Conservation (phyloP, 208 protist species). For the Acanthamoeba castellanii region DNA sequence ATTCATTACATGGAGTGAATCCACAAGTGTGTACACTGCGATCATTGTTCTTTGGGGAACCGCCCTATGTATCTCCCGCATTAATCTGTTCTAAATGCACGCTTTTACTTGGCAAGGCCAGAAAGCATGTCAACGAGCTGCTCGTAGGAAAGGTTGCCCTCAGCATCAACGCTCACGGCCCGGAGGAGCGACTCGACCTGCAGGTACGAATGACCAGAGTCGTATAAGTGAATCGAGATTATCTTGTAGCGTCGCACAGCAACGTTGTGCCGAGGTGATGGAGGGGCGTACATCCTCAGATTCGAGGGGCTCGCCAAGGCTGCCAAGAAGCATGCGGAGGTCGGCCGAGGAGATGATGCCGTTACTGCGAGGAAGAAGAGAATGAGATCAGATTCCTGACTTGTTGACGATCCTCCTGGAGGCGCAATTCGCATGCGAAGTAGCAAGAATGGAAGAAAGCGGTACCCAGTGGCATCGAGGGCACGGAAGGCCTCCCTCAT, state of each 20-base stretch:
- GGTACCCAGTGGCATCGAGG: constrained; percentile 30
- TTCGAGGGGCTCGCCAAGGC: constrained; percentile 13
- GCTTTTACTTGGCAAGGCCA: constrained; percentile 6
- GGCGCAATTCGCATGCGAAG: neutral
- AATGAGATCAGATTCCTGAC: neutral
- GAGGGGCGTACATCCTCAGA: constrained; percentile 3
- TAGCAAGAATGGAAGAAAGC: neutral
- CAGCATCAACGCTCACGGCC: neutral
- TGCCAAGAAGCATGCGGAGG: constrained; percentile 35
- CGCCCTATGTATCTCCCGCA: neutral
- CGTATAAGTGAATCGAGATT: neutral
- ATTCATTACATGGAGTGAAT: neutral
- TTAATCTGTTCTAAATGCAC: too few relatives aligned
- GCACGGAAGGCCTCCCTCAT: constrained; percentile 60
- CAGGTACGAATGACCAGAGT: neutral
- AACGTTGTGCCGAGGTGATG: neutral
- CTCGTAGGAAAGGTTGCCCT: constrained; percentile 64
- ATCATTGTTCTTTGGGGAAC: neutral
- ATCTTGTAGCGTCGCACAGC: neutral
- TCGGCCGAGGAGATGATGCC: constrained; percentile 21
- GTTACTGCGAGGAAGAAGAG: neutral
- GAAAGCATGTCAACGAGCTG: constrained; percentile 11
- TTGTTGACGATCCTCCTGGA: too few relatives aligned
- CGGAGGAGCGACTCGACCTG: constrained; percentile 48
- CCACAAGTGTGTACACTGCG: neutral